Conservation (phyloP, 257 asterid genomes). For the Scutellaria baicalensis region DNA sequence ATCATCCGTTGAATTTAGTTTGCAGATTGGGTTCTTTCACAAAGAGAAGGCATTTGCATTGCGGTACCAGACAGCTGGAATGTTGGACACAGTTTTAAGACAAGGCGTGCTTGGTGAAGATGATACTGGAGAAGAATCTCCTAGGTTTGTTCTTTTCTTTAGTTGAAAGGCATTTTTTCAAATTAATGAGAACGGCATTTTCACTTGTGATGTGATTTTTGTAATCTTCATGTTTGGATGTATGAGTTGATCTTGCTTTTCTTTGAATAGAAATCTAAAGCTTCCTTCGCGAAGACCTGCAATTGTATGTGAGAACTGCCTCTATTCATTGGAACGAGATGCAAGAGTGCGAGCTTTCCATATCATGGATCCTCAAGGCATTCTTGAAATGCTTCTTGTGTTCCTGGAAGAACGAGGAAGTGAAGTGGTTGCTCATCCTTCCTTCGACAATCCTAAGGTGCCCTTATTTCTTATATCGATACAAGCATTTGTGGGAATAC, state of each 20-base stretch:
- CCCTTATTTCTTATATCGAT: neutral
- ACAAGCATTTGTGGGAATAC: neutral
- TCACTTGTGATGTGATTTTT: neutral
- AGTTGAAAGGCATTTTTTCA: neutral
- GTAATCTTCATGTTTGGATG: neutral
- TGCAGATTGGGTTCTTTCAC: slow-evolving; percentile 91
- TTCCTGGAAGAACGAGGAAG: slow-evolving; percentile 82
- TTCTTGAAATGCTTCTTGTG: slow-evolving; percentile 66
- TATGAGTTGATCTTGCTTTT: neutral
- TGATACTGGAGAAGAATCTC: slow-evolving; percentile 92
- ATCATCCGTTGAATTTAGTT: slow-evolving; percentile 56
- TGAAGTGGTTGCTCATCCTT: slow-evolving; percentile 38
- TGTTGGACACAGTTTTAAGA: slow-evolving; percentile 90
- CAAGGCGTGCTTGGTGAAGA: slow-evolving; percentile 98
- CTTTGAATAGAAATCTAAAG: slow-evolving; percentile 61
- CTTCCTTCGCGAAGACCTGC: slow-evolving; percentile 86
- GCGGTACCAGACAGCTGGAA: slow-evolving; percentile 96
- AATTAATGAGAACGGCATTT: neutral
- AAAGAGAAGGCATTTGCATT: slow-evolving; percentile 85
- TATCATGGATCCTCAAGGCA: slow-evolving; percentile 71
- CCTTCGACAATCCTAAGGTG: slow-evolving; percentile 56
- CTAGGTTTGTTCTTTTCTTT: slow-evolving; percentile 46
- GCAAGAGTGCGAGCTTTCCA: slow-evolving; percentile 76
- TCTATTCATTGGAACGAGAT: slow-evolving; percentile 70
- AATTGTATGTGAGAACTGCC: slow-evolving; percentile 88